phyloP scores from a whole-genome alignment of 2,329 filamentous ascomycete species.

The Coniochaeta hoffmannii region DNA sequence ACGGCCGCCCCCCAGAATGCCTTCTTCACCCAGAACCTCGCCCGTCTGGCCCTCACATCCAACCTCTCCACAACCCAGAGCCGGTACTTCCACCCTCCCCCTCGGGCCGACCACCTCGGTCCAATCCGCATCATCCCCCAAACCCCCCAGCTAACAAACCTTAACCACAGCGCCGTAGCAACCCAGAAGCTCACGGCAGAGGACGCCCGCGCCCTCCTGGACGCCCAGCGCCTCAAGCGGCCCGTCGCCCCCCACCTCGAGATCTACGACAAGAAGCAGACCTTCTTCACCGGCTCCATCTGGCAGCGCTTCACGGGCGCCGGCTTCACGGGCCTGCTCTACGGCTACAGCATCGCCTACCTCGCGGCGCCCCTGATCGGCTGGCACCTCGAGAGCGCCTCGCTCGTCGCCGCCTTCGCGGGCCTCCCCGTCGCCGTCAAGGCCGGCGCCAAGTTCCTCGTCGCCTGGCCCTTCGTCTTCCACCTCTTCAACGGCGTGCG shows the following conservation, averaged over 20 bases:
- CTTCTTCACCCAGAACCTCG: slow-evolving; percentile 40
- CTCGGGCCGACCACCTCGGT: not conserved
- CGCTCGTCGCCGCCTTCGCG: slow-evolving; percentile 54
- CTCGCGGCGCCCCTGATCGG: slow-evolving; percentile 69
- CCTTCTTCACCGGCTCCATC: slow-evolving; percentile 66
- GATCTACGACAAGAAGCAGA: slow-evolving; percentile 84
- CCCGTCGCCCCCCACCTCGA: slow-evolving; percentile 77
- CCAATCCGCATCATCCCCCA: too few relatives aligned
- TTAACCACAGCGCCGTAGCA: slow-evolving; percentile 37
- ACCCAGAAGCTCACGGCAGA: slow-evolving; percentile 48
- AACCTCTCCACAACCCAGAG: slow-evolving; percentile 33
- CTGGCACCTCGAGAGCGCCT: slow-evolving; percentile 51
- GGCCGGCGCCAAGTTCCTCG: slow-evolving; percentile 45
- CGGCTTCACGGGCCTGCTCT: slow-evolving; percentile 64
- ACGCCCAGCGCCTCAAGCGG: slow-evolving; percentile 70
- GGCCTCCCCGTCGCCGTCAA: slow-evolving; percentile 52
- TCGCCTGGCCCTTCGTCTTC: slow-evolving; percentile 53
- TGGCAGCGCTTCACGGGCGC: slow-evolving; percentile 81
- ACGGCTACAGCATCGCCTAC: slow-evolving; percentile 75
- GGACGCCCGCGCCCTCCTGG: slow-evolving; percentile 60
- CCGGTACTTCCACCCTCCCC: slow-evolving; percentile 30
- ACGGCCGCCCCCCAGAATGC: slow-evolving; percentile 35
- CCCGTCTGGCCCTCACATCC: slow-evolving; percentile 36
- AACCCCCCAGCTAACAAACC: not conserved
- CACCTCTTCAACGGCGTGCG: slow-evolving; percentile 49